Evolutionary conservation across 129 eudicot genomes (phyloP).

Genomic region (carrot (Daucus carota)): DNA sequence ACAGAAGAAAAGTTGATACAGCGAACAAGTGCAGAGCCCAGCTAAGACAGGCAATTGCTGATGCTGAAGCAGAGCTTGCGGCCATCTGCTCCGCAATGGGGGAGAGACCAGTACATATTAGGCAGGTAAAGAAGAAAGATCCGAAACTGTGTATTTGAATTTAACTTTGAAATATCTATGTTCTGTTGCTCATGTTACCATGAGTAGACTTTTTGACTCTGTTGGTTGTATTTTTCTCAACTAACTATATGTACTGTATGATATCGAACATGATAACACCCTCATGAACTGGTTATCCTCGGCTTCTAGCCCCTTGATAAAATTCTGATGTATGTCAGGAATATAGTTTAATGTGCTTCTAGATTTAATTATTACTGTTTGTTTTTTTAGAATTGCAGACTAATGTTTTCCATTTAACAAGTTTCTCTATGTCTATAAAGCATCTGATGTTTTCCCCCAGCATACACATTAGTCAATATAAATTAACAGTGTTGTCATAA

Average conservation of each 20-base stretch:
- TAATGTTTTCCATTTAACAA: background rate
- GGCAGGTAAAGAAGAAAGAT: constrained; percentile 44
- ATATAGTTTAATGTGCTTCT: background rate
- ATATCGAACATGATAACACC: background rate
- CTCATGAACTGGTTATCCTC: background rate
- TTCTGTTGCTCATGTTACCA: background rate
- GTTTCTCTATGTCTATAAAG: background rate
- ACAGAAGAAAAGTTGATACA: constrained; percentile 75
- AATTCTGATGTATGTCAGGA: background rate
- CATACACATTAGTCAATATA: background rate
- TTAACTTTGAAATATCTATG: background rate
- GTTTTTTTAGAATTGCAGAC: background rate
- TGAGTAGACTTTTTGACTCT: background rate
- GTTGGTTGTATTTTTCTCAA: background rate
- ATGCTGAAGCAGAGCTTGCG: constrained; percentile 90
- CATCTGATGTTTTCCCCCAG: background rate
- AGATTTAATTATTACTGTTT: background rate
- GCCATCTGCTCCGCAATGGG: constrained; percentile 89
- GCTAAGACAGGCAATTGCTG: constrained; percentile 77
- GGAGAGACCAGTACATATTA: constrained; percentile 77
- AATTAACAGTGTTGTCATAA: constrained; percentile 1
- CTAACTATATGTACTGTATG: background rate
- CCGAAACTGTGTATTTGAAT: background rate
- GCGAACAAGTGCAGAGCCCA: constrained; percentile 77
- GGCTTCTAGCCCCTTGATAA: constrained; percentile 3